These are phyloP conservation scores for Debaryomyces sp. DNA, from an alignment of 1,139 yeast species.

Conservation along the genomic window DNA sequence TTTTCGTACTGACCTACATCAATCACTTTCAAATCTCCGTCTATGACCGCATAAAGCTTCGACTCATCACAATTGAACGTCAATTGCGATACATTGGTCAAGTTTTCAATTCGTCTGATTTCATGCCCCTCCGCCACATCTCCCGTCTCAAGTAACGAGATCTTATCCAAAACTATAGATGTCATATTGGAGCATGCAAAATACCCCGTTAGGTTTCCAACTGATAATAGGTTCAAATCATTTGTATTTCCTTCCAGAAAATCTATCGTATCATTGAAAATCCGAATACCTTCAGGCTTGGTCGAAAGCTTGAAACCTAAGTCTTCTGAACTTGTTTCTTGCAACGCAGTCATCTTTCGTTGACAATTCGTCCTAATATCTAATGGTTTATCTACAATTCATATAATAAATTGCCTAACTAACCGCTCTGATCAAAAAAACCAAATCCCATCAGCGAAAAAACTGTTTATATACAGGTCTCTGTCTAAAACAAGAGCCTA, in stretches of 20 bases:
- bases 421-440: neutral
- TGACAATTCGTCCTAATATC: neutral
- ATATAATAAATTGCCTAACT: neutral
- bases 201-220: conserved; percentile 26
- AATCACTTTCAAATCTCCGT: conserved; percentile 12
- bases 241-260: conserved; percentile 18
- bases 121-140: neutral
- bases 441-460: neutral
- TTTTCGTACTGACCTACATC: conserved; percentile 2
- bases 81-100: conserved; percentile 24
- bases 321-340: conserved; percentile 38
- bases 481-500: too few species aligned
- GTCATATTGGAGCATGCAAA: conserved; percentile 38
- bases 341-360: conserved; percentile 16
- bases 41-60: conserved; percentile 23
- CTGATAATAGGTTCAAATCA: conserved; percentile 31
- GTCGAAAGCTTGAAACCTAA: conserved; percentile 40
- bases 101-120: conserved; percentile 6
- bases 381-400: neutral
- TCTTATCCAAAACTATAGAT: conserved; percentile 19
- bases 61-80: conserved; percentile 28
- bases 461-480: neutral
- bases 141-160: conserved; percentile 12
- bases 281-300: conserved; percentile 27
- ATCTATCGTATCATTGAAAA: conserved; percentile 33